A percentile compares a stretch with the other conserved stretches of the same genome.
phyloP scores from a whole-genome alignment of 345 rosid genomes.

The Gossypium thurberi region DNA sequence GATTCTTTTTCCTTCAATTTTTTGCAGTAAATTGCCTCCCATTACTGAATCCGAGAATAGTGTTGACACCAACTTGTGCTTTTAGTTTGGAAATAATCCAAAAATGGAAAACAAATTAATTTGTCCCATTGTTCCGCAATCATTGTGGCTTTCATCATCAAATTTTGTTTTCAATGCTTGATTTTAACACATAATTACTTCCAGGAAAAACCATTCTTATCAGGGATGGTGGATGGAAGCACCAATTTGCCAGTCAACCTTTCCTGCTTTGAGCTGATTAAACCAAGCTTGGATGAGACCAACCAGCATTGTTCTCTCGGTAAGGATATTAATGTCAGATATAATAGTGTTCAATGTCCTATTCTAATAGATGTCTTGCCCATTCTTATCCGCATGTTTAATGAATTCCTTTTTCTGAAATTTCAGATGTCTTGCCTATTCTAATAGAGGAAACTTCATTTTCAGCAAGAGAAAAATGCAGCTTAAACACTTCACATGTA shows the following conservation, averaged over 20 bases:
- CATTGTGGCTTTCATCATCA: neutral
- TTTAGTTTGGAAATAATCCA: too few relatives aligned
- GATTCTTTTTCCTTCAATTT: neutral
- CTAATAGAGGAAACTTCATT: conserved; percentile 8
- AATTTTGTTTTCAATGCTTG: neutral
- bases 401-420: neutral
- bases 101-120: too few relatives aligned
- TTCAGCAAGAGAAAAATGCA: conserved; percentile 30
- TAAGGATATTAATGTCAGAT: conserved; percentile 13
- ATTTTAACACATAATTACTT: neutral
- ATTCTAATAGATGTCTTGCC: too few relatives aligned
- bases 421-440: conserved; percentile 13
- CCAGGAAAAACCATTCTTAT: conserved; percentile 23
- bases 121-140: too few relatives aligned
- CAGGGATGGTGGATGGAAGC: conserved; percentile 23
- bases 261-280: conserved; percentile 31
- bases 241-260: conserved; percentile 22
- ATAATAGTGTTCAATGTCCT: conserved; percentile 22
- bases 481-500: conserved; percentile 22
- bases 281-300: conserved; percentile 34
- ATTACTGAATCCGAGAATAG: neutral
- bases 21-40: neutral
- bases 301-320: conserved; percentile 38
- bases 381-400: neutral
- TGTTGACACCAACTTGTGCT: too few relatives aligned